Conservation (phyloP, 2,329 filamentous ascomycete genomes). For the Coniochaeta pulveracea region DNA sequence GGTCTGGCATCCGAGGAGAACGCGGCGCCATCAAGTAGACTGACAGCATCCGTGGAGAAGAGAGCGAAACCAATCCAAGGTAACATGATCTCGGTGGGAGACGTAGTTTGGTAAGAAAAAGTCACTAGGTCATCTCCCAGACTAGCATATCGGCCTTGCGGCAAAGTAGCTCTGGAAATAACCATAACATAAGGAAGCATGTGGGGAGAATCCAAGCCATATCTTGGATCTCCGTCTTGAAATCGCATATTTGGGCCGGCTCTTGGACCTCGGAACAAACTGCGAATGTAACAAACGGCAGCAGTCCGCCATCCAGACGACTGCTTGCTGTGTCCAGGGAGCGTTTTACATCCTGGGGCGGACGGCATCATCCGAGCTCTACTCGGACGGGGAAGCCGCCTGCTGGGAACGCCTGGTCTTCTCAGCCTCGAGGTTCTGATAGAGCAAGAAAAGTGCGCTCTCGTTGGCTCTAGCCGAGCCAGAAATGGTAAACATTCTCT, state of each 20-base stretch:
- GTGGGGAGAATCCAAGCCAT: conserved; percentile 40
- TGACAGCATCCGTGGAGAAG: too few relatives aligned
- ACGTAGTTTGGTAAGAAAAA: conserved; percentile 21
- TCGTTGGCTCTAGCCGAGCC: conserved; percentile 90
- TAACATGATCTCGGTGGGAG: conserved; percentile 18
- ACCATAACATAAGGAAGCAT: conserved; percentile 30
- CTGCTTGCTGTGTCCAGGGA: too few relatives aligned
- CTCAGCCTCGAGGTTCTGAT: conserved; percentile 97
- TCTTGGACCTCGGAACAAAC: conserved; percentile 1
- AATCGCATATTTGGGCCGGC: not conserved
- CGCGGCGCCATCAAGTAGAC: too few relatives aligned
- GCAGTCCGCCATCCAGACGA: conserved; percentile 1
- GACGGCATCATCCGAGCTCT: conserved; percentile 18
- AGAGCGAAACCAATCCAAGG: conserved; percentile 22
- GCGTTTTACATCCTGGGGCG: conserved; percentile 15
- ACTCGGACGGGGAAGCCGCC: conserved; percentile 40
- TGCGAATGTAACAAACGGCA: conserved; percentile 3
- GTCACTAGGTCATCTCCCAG: conserved; percentile 33
- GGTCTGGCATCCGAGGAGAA: too few relatives aligned
- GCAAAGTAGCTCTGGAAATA: conserved; percentile 49
- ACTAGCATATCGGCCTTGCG: conserved; percentile 46
- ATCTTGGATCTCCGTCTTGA: conserved; percentile 21
- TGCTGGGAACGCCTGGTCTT: conserved; percentile 91
- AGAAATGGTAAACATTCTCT: conserved; percentile 99
- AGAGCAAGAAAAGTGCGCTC: conserved; percentile 87